Conservation (phyloP, 2,329 filamentous ascomycete species). For the Neonectria hederae region DNA sequence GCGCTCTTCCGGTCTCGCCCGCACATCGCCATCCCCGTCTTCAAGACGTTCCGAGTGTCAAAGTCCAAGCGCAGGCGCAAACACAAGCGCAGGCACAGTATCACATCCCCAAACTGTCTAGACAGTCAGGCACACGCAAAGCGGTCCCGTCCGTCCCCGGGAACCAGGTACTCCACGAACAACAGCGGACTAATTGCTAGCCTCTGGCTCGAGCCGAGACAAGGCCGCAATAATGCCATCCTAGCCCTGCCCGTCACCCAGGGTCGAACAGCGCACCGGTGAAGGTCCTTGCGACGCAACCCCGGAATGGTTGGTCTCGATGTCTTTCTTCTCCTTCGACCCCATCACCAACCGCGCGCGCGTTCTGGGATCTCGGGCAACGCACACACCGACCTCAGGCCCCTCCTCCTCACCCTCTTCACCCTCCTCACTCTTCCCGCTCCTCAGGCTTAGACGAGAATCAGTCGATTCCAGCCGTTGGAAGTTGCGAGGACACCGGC, state of each 20-base stretch:
- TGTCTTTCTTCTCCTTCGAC: constrained; percentile 4
- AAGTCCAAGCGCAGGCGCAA: background rate
- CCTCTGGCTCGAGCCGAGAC: constrained; percentile 3
- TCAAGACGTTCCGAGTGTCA: background rate
- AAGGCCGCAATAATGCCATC: constrained; percentile 5
- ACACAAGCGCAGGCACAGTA: background rate
- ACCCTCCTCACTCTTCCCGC: background rate
- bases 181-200: background rate
- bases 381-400: constrained; percentile 24
- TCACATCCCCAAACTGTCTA: background rate
- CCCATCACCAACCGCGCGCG: constrained; percentile 21
- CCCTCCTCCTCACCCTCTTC: constrained; percentile 8
- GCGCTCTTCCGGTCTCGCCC: constrained; percentile 17
- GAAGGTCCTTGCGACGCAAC: background rate
- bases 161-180: constrained; percentile 8
- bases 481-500: background rate
- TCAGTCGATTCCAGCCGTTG: constrained; percentile 27
- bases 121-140: background rate
- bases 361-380: constrained; percentile 11
- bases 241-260: constrained; percentile 11
- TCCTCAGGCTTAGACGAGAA: constrained; percentile 18
- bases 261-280: constrained; percentile 13
- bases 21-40: constrained; percentile 4
- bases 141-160: constrained; percentile 5
- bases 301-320: constrained; percentile 1